These are phyloP conservation scores for Selaginella moellendorffii DNA, from an alignment of 75 land plant genomes.

Conservation along the genomic window DNA sequence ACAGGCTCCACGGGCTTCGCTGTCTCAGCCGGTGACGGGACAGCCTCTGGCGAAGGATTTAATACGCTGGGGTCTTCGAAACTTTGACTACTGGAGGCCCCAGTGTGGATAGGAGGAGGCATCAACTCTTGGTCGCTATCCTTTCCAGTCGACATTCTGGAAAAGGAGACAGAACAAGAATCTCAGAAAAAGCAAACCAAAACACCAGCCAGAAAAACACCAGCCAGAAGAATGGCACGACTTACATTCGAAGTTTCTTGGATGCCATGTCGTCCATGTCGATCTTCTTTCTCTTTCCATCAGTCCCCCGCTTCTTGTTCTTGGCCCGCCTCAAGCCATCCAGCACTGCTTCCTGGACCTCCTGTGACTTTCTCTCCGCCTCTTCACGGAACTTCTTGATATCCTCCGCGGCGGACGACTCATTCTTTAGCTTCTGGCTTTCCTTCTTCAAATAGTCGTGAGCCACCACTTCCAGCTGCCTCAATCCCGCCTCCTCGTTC, in stretches of 20 bases:
- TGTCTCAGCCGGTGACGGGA: constrained; percentile 19
- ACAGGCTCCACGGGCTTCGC: constrained; percentile 6
- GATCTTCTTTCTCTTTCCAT: no score
- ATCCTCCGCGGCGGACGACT: constrained; percentile 32
- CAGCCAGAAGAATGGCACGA: background rate
- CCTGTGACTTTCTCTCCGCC: constrained; percentile 37
- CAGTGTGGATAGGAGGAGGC: constrained; percentile 14
- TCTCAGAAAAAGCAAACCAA: background rate
- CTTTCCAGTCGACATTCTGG: constrained; percentile 2
- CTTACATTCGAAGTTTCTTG: background rate
- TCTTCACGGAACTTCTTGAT: constrained; percentile 52
- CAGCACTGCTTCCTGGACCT: constrained; percentile 23
- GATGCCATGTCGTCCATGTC: no score
- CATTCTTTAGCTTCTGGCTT: constrained; percentile 25
- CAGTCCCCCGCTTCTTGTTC: background rate
- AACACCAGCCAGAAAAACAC: constrained; percentile 7
- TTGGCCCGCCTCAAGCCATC: constrained; percentile 29
- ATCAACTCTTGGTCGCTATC: constrained; percentile 23
- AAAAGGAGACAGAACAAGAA: background rate
- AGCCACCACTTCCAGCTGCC: constrained; percentile 65
- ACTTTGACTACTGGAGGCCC: constrained; percentile 22
- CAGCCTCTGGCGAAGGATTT: constrained; percentile 16
- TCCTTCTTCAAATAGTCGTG: constrained; percentile 73
- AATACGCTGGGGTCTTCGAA: constrained; percentile 24
- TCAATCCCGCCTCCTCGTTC: constrained; percentile 61